Conservation (phyloP, 1,284 basidiomycete genomes). For the Cutaneotrichosporon mucoides region DNA sequence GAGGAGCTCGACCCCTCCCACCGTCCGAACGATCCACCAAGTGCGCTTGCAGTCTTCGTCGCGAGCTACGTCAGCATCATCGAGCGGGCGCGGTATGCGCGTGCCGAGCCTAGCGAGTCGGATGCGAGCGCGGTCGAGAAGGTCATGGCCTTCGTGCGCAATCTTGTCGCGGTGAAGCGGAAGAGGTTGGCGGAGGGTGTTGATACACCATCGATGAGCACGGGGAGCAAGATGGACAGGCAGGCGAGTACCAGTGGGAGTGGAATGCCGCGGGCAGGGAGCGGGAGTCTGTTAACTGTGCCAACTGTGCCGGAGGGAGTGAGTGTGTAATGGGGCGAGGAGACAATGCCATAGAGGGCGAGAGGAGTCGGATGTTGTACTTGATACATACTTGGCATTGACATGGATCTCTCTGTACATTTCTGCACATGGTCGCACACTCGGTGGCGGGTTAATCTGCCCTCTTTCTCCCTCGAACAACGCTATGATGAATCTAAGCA, state of each 20-base stretch:
- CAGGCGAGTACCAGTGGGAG: not conserved
- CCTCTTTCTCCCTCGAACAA: no score
- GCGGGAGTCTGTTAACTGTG: no score
- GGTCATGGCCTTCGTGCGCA: constrained; percentile 59
- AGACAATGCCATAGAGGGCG: not conserved
- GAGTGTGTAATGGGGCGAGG: not conserved
- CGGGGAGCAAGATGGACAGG: constrained; percentile 6
- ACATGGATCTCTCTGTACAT: no score
- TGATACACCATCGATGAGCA: constrained; percentile 8
- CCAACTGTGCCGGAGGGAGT: not conserved
- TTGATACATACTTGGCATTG: no score
- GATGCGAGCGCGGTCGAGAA: constrained; percentile 66
- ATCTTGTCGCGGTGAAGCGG: constrained; percentile 8
- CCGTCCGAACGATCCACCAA: constrained; percentile 3
- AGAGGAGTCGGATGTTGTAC: not conserved
- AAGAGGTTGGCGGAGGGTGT: not conserved
- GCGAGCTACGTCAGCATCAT: constrained; percentile 71
- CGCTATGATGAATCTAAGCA: no score
- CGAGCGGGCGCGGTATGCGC: constrained; percentile 65
- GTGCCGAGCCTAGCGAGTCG: constrained; percentile 61
- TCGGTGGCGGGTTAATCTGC: no score
- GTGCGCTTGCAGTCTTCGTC: constrained; percentile 59
- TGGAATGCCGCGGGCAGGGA: no score
- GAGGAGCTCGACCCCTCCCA: not conserved
- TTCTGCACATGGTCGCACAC: no score